Evolutionary conservation across 2,329 filamentous ascomycete species (phyloP).

Genomic region (Beauveria brongniartii): DNA sequence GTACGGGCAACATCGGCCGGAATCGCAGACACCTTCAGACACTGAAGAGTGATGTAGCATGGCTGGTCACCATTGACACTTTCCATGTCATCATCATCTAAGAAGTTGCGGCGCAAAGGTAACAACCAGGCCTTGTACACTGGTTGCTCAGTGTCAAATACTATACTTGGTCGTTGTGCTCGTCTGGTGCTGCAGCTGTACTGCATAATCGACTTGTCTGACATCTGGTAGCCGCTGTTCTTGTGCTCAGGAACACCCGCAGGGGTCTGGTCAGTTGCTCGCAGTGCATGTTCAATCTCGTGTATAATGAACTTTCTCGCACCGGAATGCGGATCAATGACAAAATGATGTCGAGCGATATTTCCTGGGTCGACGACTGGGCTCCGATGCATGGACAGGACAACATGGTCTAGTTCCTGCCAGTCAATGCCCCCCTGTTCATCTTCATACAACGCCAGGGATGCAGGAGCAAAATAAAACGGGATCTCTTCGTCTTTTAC

Average conservation of each 20-base stretch:
- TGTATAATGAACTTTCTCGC: slow-evolving; percentile 51
- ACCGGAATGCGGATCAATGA: slow-evolving; percentile 53
- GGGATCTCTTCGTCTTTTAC: slow-evolving; percentile 56
- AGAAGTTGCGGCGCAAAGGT: slow-evolving; percentile 70
- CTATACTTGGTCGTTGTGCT: slow-evolving; percentile 41
- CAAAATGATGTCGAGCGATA: slow-evolving; percentile 36
- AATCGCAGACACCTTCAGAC: slow-evolving; percentile 69
- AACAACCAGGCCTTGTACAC: slow-evolving; percentile 71
- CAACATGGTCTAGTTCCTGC: slow-evolving; percentile 39
- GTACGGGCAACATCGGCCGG: slow-evolving; percentile 62
- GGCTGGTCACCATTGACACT: slow-evolving; percentile 16
- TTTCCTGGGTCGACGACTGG: background rate
- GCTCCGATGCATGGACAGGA: background rate
- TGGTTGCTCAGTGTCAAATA: slow-evolving; percentile 62
- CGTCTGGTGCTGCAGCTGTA: slow-evolving; percentile 74
- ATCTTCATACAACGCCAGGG: slow-evolving; percentile 16
- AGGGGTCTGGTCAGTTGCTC: slow-evolving; percentile 58
- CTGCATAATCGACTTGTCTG: slow-evolving; percentile 60
- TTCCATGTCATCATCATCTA: slow-evolving; percentile 50
- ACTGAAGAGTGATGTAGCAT: slow-evolving; percentile 69
- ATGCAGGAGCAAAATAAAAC: slow-evolving; percentile 70
- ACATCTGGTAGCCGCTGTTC: slow-evolving; percentile 33
- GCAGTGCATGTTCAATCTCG: slow-evolving; percentile 48
- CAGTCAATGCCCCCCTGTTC: background rate
- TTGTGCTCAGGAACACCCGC: slow-evolving; percentile 39